A percentile compares a stretch with the other conserved stretches of the same genome.
Evolutionary conservation across 768 basidiomycete species (phyloP).

Genomic region (Hygrocybe coccinea): DNA sequence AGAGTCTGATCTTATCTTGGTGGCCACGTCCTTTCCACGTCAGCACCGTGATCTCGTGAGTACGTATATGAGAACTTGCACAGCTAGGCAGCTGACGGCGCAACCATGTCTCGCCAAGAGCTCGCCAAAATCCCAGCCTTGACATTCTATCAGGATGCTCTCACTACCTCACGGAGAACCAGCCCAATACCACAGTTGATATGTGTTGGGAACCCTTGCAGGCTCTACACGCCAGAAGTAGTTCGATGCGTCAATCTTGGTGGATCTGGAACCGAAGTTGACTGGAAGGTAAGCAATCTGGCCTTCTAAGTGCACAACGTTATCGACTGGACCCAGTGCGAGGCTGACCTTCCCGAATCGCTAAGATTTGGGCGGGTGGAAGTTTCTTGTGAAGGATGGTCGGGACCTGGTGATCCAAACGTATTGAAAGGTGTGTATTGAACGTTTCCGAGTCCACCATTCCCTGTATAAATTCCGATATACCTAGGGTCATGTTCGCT

Average conservation of each 20-base stretch:
- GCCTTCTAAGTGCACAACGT: neutral
- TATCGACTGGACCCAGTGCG: conserved; percentile 51
- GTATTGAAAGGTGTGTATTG: conserved; percentile 80
- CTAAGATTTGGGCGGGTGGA: conserved; percentile 81
- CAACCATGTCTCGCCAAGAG: conserved; percentile 59
- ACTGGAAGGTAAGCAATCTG: conserved; percentile 71
- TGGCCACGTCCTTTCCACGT: no score
- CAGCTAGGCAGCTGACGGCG: neutral
- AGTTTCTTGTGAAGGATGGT: conserved; percentile 90
- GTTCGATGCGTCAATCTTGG: conserved; percentile 82
- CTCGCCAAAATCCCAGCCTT: conserved; percentile 70
- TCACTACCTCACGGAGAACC: conserved; percentile 65
- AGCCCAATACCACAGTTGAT: conserved; percentile 70
- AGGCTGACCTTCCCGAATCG: conserved; percentile 80
- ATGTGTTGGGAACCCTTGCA: conserved; percentile 78
- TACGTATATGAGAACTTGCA: neutral
- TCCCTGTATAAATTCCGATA: no score
- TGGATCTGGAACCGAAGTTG: conserved; percentile 70
- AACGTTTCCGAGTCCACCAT: neutral
- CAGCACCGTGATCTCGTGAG: neutral
- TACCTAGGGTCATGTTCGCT: conserved; percentile 87
- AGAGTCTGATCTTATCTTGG: neutral
- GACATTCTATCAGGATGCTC: conserved; percentile 66
- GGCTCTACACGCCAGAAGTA: conserved; percentile 72
- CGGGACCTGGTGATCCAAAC: conserved; percentile 70